Conservation (phyloP, 148 eudicot genomes). For the Suaeda aralocaspica region DNA sequence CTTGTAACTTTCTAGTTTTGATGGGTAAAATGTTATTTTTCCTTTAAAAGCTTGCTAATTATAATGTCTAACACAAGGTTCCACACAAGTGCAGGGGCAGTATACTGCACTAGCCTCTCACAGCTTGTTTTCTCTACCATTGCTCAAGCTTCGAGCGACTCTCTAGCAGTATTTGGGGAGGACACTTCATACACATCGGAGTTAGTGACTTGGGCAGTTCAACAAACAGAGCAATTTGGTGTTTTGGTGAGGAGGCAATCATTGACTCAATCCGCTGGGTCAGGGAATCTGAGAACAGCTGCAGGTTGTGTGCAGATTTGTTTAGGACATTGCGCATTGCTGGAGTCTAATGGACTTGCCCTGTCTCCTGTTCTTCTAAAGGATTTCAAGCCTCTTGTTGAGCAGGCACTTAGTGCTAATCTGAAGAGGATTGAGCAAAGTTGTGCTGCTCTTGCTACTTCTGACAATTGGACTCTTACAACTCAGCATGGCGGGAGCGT, state of each 20-base stretch:
- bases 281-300: constrained; percentile 65
- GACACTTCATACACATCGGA: constrained; percentile 74
- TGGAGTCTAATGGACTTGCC: constrained; percentile 75
- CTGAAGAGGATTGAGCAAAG: constrained; percentile 66
- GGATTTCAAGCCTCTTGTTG: constrained; percentile 65
- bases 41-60: too few species aligned
- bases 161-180: constrained; percentile 65
- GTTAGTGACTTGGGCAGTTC: constrained; percentile 84
- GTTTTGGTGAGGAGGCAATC: constrained; percentile 51
- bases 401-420: constrained; percentile 57
- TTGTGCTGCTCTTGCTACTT: constrained; percentile 75
- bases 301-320: constrained; percentile 67
- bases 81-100: constrained; percentile 29
- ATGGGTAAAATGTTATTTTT: too few species aligned
- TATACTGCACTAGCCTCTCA: constrained; percentile 49
- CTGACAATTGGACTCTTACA: constrained; percentile 76
- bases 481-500: constrained; percentile 47
- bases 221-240: constrained; percentile 53
- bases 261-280: constrained; percentile 57
- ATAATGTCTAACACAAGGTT: too few species aligned
- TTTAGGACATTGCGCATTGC: constrained; percentile 64
- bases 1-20: too few species aligned
- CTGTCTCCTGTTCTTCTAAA: constrained; percentile 65
- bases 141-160: constrained; percentile 81
- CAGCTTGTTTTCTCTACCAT: constrained; percentile 73